Evolutionary conservation across 2,329 filamentous ascomycete genomes (phyloP), one percentile per base, ranked within the genome.

Genomic region (Cordyceps sp.): DNA sequence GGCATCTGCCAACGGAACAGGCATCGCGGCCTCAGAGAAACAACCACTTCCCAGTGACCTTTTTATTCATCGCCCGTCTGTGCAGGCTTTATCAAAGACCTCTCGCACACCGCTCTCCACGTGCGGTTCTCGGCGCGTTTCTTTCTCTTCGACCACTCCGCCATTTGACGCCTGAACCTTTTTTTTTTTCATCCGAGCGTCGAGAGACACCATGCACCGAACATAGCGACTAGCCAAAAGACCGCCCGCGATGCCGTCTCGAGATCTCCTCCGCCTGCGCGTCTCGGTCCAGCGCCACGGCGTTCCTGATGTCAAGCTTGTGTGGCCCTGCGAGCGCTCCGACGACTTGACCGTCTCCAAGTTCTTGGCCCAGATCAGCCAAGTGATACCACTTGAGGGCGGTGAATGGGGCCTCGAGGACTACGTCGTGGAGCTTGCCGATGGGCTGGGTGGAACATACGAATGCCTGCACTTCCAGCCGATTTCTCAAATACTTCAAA

Each of bases 391-490:
- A 0, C 69, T 96, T 0, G 85, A 93, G 57, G 74, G 76, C 35
- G 65, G 66, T 26, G 64, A 84, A 37, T 93, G 84, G 83, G 84
- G 83, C 0, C 57, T 93, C 4, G 86, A 94, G 46, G 83, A 94
- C 49, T 96, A 96, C 52, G 70, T 70, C 8, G 82, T 93, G 20
- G 81, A 92, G 53, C 64, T 93, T 4, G 53, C 54, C 15, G 62
- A 66, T 34, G 44, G 47, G 19, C 54, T 59, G 24, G 66, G 66
- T n/a, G 59, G 55, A 14, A 73, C 69, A 29, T 94, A 82, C 42
- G 88, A 96, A 55, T 90, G 83, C 44, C 57, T 94, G 35, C 88
- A 94, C 56, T 96, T 83, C 45, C 78, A 83, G 49, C 63, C 69
- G 15, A 66, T 93, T 6, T 61, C 64, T 12, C 66, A 67, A 28